These are phyloP conservation scores for Cyberlindnera xishuangbannaensis DNA, from an alignment of 805 yeast genomes.

Conservation along the genomic window DNA sequence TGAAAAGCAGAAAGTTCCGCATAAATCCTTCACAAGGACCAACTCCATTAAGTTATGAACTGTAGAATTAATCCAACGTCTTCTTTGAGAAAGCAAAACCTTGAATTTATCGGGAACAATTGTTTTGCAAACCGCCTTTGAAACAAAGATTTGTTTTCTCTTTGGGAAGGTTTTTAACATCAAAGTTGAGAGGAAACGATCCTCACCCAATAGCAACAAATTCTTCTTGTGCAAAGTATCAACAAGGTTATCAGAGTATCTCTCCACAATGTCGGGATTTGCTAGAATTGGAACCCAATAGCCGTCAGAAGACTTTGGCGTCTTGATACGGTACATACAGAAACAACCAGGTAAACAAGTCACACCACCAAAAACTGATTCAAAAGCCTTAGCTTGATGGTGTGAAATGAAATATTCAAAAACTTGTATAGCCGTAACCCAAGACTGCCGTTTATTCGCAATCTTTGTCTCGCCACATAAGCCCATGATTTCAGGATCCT, in stretches of 20 bases:
- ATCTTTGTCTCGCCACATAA: constrained; percentile 93
- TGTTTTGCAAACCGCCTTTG: constrained; percentile 90
- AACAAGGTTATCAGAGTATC: constrained; percentile 81
- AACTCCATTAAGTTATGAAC: constrained; percentile 89
- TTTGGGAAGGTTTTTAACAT: constrained; percentile 88
- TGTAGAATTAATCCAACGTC: constrained; percentile 96
- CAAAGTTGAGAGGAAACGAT: constrained; percentile 75
- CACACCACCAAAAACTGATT: constrained; percentile 90
- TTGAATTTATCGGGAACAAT: constrained; percentile 78
- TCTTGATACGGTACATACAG: constrained; percentile 83
- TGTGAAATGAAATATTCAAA: constrained; percentile 91
- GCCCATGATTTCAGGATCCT: constrained; percentile 84
- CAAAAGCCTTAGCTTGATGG: constrained; percentile 92
- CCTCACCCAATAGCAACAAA: constrained; percentile 82
- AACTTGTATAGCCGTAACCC: constrained; percentile 93
- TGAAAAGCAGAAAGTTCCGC: constrained; percentile 92
- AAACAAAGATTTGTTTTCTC: constrained; percentile 78
- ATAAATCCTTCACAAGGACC: constrained; percentile 74
- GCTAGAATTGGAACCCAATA: constrained; percentile 93
- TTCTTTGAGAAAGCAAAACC: constrained; percentile 83
- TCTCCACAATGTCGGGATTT: constrained; percentile 88
- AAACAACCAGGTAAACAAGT: constrained; percentile 96
- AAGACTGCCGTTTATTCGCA: constrained; percentile 70
- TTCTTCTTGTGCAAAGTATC: constrained; percentile 84
- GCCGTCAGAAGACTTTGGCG: constrained; percentile 75